Conservation (phyloP, 2,329 filamentous ascomycete species). For the Trichoderma sp. region DNA sequence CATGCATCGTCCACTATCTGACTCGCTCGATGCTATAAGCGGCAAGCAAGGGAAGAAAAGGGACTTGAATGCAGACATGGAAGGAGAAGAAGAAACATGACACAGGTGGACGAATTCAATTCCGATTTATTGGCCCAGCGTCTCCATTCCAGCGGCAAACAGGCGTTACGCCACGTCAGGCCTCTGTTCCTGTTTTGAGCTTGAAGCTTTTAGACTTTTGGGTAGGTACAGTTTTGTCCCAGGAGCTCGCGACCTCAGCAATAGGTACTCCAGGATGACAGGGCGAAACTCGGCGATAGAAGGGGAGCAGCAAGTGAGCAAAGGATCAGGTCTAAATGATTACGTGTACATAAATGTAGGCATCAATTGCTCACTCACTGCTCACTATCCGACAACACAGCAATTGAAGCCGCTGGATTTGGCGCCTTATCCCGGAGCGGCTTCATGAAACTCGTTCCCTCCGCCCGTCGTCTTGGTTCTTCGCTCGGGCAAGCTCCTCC, state of each 20-base stretch:
- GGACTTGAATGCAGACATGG: not conserved
- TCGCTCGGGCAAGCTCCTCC: not conserved
- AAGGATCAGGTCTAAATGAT: not conserved
- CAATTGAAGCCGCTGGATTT: not conserved
- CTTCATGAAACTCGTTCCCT: not conserved
- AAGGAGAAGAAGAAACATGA: not conserved
- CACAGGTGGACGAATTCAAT: not conserved
- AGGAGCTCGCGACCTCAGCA: not conserved
- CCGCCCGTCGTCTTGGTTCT: not conserved
- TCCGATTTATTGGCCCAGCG: not conserved
- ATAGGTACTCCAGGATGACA: not conserved
- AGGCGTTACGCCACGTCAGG: conserved; percentile 9
- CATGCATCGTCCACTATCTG: not conserved
- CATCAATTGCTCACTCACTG: not conserved
- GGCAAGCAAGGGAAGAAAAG: not conserved
- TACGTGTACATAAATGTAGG: not conserved
- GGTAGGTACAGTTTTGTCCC: not conserved
- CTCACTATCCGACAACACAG: not conserved
- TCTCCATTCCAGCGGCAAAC: not conserved
- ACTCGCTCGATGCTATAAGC: not conserved
- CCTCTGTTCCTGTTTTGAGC: conserved; percentile 10
- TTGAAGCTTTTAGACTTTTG: not conserved
- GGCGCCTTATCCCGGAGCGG: not conserved
- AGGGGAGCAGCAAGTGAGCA: not conserved
- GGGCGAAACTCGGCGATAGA: not conserved